Evolutionary conservation across 371 early-diverging fungal genomes (phyloP).

Genomic region (Rhizopus arrhizus): DNA sequence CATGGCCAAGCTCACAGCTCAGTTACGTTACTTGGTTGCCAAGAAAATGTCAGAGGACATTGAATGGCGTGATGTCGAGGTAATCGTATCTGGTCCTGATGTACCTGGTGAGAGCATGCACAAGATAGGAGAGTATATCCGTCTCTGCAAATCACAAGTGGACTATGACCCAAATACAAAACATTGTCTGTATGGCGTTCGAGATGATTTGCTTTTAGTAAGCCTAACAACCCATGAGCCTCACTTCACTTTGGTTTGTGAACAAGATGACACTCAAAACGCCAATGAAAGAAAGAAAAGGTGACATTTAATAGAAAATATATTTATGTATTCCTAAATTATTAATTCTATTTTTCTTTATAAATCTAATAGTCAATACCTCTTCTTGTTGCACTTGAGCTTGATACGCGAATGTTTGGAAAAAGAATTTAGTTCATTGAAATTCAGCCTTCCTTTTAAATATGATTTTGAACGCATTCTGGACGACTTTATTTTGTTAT

Average conservation of each 20-base stretch:
- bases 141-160: constrained; percentile 78
- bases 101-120: constrained; percentile 99
- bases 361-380: constrained; percentile 63
- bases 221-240: constrained; percentile 95
- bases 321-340: background rate
- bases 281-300: constrained; percentile 65
- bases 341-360: background rate
- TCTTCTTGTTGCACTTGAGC: constrained; percentile 83
- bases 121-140: constrained; percentile 98
- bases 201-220: constrained; percentile 99
- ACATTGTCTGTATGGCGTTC: constrained; percentile 97
- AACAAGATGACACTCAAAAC: constrained; percentile 63
- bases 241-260: constrained; percentile 93
- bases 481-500: constrained; percentile 95
- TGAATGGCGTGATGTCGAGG: constrained; percentile 87
- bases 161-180: constrained; percentile 83
- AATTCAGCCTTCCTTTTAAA: constrained; percentile 53
- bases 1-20: constrained; percentile 88
- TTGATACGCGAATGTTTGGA: constrained; percentile 91
- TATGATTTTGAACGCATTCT: constrained; percentile 91
- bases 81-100: constrained; percentile 94
- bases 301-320: constrained; percentile 81
- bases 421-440: constrained; percentile 72
- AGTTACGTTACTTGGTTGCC: constrained; percentile 88
- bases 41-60: constrained; percentile 90